Evolutionary conservation across 257 asterid species (phyloP).

Genomic region (Haberlea rhodopensis): DNA sequence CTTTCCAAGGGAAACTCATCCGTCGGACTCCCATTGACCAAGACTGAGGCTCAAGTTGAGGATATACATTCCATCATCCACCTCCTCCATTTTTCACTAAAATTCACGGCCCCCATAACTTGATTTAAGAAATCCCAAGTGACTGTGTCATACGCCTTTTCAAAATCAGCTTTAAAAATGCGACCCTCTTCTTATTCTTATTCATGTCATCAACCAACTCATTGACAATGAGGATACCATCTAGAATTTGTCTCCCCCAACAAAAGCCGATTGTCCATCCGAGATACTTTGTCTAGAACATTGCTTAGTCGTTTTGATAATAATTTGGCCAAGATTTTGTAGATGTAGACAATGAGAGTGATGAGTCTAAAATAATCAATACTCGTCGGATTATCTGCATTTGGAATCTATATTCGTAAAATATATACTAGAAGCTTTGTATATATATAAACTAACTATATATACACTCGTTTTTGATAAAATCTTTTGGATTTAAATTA

Average conservation of each 20-base stretch:
- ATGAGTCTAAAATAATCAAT: background rate
- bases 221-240: too few species aligned
- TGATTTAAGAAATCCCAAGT: background rate
- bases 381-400: background rate
- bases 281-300: background rate
- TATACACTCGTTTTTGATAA: too few species aligned
- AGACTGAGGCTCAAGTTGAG: background rate
- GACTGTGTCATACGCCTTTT: too few species aligned
- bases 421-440: too few species aligned
- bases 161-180: too few species aligned
- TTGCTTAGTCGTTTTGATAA: background rate
- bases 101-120: background rate
- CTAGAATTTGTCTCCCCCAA: background rate
- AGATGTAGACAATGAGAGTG: background rate
- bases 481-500: too few species aligned
- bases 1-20: background rate
- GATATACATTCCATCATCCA: background rate
- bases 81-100: background rate
- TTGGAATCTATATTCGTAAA: too few species aligned
- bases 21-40: background rate
- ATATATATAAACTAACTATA: too few species aligned
- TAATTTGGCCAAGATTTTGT: background rate
- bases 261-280: too few species aligned
- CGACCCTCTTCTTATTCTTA: too few species aligned
- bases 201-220: too few species aligned